These are phyloP conservation scores for Oryza longistaminata DNA, from an alignment of 176 grass and related monocot species.

Conservation along the genomic window DNA sequence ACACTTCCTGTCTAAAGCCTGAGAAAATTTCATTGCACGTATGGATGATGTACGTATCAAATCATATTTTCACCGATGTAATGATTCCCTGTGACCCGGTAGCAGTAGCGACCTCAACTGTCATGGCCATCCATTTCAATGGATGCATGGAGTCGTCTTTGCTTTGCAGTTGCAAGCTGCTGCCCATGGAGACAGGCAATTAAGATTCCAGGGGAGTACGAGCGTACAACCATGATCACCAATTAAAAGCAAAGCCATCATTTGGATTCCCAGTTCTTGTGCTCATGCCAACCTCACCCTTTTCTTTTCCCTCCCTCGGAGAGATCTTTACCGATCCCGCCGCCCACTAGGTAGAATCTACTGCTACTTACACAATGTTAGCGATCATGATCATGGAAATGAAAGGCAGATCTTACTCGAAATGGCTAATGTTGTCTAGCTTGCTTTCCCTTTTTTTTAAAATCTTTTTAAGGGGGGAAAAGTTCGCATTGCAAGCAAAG, in stretches of 20 bases:
- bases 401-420: constrained; percentile 19
- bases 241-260: constrained; percentile 56
- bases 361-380: background rate
- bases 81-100: constrained; percentile 10
- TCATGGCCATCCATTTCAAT: constrained; percentile 5
- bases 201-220: constrained; percentile 35
- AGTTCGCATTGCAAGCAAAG: background rate
- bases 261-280: constrained; percentile 30
- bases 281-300: background rate
- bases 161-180: background rate
- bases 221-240: constrained; percentile 41
- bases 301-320: background rate
- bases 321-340: constrained; percentile 26
- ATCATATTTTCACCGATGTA: background rate
- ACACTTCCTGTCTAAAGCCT: background rate
- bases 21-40: background rate
- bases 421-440: background rate
- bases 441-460: background rate
- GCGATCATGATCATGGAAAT: constrained; percentile 5
- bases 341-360: background rate
- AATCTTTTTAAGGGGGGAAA: no score
- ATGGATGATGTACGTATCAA: background rate
- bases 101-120: background rate
- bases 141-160: background rate
- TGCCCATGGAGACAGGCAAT: constrained; percentile 36